Base-by-base conservation (phyloP, 2,329 filamentous ascomycete species). In the Phaeosphaeriaceae sp. region DNA sequence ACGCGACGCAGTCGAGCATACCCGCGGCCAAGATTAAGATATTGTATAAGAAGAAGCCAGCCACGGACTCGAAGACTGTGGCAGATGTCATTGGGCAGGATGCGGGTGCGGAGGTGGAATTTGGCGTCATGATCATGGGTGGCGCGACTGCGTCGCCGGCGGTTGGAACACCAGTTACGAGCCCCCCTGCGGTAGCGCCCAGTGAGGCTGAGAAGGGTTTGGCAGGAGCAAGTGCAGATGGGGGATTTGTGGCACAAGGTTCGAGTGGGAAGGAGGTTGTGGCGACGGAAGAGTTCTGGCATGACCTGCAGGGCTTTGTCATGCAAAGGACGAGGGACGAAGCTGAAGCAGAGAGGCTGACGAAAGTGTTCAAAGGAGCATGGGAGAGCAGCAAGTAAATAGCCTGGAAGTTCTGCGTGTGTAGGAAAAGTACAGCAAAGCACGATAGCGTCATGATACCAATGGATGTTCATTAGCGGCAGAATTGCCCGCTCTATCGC, bases 41-140 rank as follows among this genome's bases (percentile, higher is more conserved):
- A 10, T 80, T 99, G 61, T 86, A 90, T 73, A 91, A 91, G 77
- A 96, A 95, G 82, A 96, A 97, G 78, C 94, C 94, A 0, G 86
- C 92, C 0, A 75, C 85, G 0, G 92, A 96, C 71, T 87, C 84
- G 65, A 95, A 94, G 80, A 88, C 90, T 0, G 79, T 97, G 6
- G 86, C 86, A 56, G 93, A 97, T 57, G 74, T 96, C 0, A 66
- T 93, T 1, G 77, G 82, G 0, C 82, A 85, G 3, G 86, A 86
- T 46, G 82, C 79, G 25, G 83, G 68, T 19, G 77, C 68, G 1
- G 82, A 80, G 11, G 82, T 94, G 0, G 93, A 97, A 76, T 89
- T 98, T 62, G 88, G 88, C 1, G 85, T 97, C 54, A 98, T 98
- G 93, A 84, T 97, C 20, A 87, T 97, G 74, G 93, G 92, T 83